Evolutionary conservation across 768 basidiomycete species (phyloP).

Genomic region (Boletus rubroflammeus): DNA sequence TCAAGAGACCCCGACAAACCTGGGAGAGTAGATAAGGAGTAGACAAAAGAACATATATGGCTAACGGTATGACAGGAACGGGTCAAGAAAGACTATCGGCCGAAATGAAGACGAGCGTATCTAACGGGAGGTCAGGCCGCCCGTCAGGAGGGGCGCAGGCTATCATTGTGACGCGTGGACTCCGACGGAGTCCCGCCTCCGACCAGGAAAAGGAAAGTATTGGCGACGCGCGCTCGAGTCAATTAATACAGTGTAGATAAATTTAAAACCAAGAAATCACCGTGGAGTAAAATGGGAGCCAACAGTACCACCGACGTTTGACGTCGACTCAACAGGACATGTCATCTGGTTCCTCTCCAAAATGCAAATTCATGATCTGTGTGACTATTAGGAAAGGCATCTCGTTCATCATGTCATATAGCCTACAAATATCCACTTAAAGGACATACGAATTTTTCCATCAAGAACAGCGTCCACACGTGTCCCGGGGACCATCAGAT

Average conservation of each 20-base stretch:
- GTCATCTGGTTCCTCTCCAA: not conserved
- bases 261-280: not conserved
- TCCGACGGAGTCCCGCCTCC: too few species aligned
- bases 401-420: not conserved
- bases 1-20: too few species aligned
- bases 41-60: too few species aligned
- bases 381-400: too few species aligned
- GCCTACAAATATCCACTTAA: conserved; percentile 3
- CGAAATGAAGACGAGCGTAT: too few species aligned
- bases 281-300: not conserved
- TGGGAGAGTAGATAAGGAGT: too few species aligned
- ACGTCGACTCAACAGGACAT: not conserved
- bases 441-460: not conserved
- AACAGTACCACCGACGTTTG: not conserved
- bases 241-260: not conserved
- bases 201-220: not conserved
- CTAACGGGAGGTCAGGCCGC: too few species aligned
- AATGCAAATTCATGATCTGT: not conserved
- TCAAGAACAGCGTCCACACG: conserved; percentile 5
- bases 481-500: conserved; percentile 3
- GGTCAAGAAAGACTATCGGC: too few species aligned
- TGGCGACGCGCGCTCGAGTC: not conserved
- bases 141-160: too few species aligned
- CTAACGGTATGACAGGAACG: too few species aligned
- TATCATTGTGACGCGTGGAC: too few species aligned